Base-by-base conservation (phyloP, 164 flowering plant species). In the Pachysandra terminalis region DNA sequence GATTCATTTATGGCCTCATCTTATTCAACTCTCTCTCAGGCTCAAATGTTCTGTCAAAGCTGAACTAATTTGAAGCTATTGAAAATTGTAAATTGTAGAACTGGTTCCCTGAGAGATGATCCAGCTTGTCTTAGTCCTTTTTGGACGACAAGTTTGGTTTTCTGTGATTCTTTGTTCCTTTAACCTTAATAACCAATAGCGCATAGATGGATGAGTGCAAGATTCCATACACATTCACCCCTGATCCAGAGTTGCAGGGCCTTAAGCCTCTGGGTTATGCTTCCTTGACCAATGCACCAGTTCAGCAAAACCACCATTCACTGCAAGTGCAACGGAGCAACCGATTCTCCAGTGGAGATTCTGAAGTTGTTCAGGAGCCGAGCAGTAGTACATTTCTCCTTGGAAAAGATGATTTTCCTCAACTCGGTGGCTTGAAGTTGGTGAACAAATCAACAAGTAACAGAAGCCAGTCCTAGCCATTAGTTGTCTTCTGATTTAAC, bases 181-280 rank as follows among this genome's bases (percentile, higher is more conserved):
- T 32, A 7, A 32, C 3, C 37, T 32, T 32, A 3, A 32, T 32
- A 32, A 32, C 37, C 7, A 7, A 32, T 32, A 32, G 37, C 37
- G 7, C n/a, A n/a, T n/a, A 75, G 65, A 84, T 84, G 87, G 85
- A 81, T 16, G 70, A 72, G 9, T 74, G 67, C 73, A 85, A 82
- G 45, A 22, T 75, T 5, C 89, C 89, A 37, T 71, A 57, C 68
- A 68, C 53, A 26, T 85, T 71, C 56, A 19, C 48, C 0, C 79
- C 79, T 9, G 86, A 85, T 32, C 85, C 82, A 45, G 86, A 85
- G 54, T 63, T 85, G 66, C 35, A 57, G 25, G 74, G 74, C 14
- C 35, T 81, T 22, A 67, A 51, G 64, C 84, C 79, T 55, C 57
- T 77, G 9, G 14, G 10, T 0, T 19, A 12, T 12, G 70, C 80